Base-by-base conservation (phyloP, 208 protist genomes). In the Acanthamoeba divionensis region DNA sequence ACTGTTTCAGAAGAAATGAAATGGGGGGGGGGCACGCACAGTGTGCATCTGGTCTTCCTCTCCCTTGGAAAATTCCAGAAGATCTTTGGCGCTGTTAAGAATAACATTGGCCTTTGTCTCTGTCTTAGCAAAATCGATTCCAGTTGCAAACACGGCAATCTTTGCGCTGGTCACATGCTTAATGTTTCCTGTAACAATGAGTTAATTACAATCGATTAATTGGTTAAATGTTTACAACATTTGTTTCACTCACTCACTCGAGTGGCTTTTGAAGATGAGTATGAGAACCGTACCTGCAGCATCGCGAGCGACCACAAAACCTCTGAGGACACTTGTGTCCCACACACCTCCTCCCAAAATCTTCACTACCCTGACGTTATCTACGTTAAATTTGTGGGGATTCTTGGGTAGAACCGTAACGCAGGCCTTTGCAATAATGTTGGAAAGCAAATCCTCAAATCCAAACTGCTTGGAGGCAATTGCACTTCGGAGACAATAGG, bases 351-450 rank as follows among this genome's bases (percentile, higher is more conserved):
- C 97, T 57, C 99, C 99, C 55, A 98, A 95, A 75, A 99, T 97
- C 95, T 99, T 99, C 38, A 96, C 96, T 7, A 99, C 97, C 69
- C 99, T 97, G 24, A 99, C 98, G 92, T 99, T 99, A 91, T 99
- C 99, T 9, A 99, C 97, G 93, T 99, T 99, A 95, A 99, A 99
- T 50, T 97, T 96, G 44, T 93, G 95, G 48, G 95, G 54, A 91
- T 99, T 98, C 65, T 99, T 98, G 57, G 98, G 98, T 83, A 98
- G 31, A 13, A 98, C 97, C 80, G 97, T 95, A 89, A 99, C 96
- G 95, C 98, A 99, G 31, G 98, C 98, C 47, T 99, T 95, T 18
- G 95, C 95, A 26, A 99, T 96, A 7, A 99, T 90, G 8, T 96
- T 93, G 36, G 97, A 94, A n/a, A 99, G 93, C 63, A 98, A 96